These are phyloP conservation scores for Lactarius quietus DNA, from an alignment of 768 basidiomycete species.

Conservation along the genomic window DNA sequence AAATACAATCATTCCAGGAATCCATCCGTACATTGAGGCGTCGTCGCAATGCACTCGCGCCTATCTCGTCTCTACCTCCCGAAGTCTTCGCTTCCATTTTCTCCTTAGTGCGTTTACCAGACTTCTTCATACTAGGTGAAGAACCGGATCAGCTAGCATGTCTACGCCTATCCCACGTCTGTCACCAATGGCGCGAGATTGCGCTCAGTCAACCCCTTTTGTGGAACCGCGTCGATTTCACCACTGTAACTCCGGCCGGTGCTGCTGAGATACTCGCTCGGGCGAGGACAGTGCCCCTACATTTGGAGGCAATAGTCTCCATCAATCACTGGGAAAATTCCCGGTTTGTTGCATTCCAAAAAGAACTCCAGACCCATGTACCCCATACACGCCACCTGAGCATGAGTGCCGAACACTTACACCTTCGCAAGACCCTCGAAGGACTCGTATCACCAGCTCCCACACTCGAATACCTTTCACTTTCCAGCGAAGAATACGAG, in stretches of 20 bases:
- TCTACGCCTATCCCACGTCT: too few relatives aligned
- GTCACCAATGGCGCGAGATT: too few relatives aligned
- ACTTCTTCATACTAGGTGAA: background rate
- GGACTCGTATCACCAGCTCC: background rate
- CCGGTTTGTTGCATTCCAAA: too few relatives aligned
- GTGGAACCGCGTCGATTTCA: background rate
- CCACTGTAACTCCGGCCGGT: background rate
- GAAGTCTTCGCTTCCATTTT: background rate
- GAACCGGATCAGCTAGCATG: background rate
- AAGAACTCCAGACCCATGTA: background rate
- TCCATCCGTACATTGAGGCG: too few relatives aligned
- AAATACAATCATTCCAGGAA: too few relatives aligned
- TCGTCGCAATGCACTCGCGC: too few relatives aligned
- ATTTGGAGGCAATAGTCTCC: background rate
- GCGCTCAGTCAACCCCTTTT: background rate
- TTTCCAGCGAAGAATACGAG: background rate
- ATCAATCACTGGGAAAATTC: background rate
- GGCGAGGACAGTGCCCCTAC: background rate
- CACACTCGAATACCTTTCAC: too few relatives aligned
- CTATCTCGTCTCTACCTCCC: too few relatives aligned
- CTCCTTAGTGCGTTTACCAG: background rate
- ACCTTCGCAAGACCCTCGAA: background rate
- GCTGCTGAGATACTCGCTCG: background rate
- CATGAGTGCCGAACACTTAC: background rate
- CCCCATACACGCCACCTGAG: slow-evolving; percentile 1